phyloP scores from a whole-genome alignment of 306 rosid species.

The Cercis canadensis region DNA sequence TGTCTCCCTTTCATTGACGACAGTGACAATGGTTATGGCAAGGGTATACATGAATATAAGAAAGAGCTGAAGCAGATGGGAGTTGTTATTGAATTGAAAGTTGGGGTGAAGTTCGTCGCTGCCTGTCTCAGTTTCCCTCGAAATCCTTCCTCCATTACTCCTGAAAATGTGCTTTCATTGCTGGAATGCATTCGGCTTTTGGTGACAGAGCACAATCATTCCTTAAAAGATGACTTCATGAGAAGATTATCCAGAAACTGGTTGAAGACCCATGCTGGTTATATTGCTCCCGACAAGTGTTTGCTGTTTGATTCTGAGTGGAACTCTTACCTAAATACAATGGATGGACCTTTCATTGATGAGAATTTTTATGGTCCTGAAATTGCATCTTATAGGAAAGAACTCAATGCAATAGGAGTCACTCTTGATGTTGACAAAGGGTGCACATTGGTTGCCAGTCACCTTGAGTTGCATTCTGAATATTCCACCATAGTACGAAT shows the following conservation, averaged over 20 bases:
- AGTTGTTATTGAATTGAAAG: constrained; percentile 52
- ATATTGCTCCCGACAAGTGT: constrained; percentile 56
- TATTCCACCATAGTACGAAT: constrained; percentile 42
- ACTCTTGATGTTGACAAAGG: constrained; percentile 46
- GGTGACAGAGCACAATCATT: not conserved
- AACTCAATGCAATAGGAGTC: constrained; percentile 68
- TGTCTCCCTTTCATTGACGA: constrained; percentile 77
- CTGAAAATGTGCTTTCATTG: constrained; percentile 53
- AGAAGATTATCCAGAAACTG: constrained; percentile 53
- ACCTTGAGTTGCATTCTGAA: constrained; percentile 46
- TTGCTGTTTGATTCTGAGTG: constrained; percentile 57
- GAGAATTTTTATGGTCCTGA: constrained; percentile 52
- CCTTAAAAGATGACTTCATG: constrained; percentile 40
- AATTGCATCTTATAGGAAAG: constrained; percentile 49
- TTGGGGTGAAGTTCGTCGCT: constrained; percentile 55
- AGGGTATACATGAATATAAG: constrained; percentile 48
- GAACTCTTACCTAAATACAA: constrained; percentile 44
- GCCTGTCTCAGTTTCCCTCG: constrained; percentile 48
- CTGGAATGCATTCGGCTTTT: constrained; percentile 53
- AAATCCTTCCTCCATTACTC: constrained; percentile 45
- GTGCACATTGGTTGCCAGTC: constrained; percentile 49
- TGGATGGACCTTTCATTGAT: constrained; percentile 78
- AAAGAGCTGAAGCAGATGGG: constrained; percentile 65
- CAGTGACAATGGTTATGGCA: constrained; percentile 49
- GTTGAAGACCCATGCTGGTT: constrained; percentile 71